Base-by-base conservation (phyloP, 2,329 filamentous ascomycete species). In the Fusarium mundagurra region DNA sequence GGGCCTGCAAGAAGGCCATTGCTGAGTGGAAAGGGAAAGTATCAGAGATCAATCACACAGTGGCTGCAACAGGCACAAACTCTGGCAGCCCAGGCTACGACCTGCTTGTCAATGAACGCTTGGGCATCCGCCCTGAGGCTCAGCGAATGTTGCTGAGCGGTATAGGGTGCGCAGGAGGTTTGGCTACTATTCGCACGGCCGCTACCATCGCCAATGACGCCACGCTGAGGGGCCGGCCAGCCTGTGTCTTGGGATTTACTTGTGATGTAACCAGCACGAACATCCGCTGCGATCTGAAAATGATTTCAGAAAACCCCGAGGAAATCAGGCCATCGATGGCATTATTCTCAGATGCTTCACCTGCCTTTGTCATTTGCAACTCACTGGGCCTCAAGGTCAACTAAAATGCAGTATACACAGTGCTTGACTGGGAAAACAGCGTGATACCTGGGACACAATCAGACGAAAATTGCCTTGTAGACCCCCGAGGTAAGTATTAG, bases 141-240 rank as follows among this genome's bases (percentile, higher is more conserved):
- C 55, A 59, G 55, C 55, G 55, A 47, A 59, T 59, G 55, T 47
- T 59, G 33, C 55, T 59, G n/a, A 47, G 55, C 55, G 55, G 55
- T 39, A 59, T 59, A 47, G 55, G 55, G 43, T 59, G 55, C 55
- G 55, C 55, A 59, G 43, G 55, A 47, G 55, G 55, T 38, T 59
- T 59, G 31, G 55, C 55, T 47, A 59, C 55, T 47, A 59, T 59
- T 59, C 55, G 55, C 31, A 47, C 20, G 41, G 55, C 55, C 55
- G 43, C 55, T 47, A 59, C 55, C 33, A 59, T 59, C 55, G 55
- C 55, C 43, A 59, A 47, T 59, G 55, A 59, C 18, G 55, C 55
- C n/a, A 47, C 55, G 31, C 55, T 59, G 55, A 59, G 55, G 43
- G 55, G 55, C 41, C 55, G 55, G 5, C 55, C 55, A 59, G 55